These are phyloP conservation scores for Pulicaria dysenterica DNA, from an alignment of 129 eudicot genomes.

Conservation along the genomic window DNA sequence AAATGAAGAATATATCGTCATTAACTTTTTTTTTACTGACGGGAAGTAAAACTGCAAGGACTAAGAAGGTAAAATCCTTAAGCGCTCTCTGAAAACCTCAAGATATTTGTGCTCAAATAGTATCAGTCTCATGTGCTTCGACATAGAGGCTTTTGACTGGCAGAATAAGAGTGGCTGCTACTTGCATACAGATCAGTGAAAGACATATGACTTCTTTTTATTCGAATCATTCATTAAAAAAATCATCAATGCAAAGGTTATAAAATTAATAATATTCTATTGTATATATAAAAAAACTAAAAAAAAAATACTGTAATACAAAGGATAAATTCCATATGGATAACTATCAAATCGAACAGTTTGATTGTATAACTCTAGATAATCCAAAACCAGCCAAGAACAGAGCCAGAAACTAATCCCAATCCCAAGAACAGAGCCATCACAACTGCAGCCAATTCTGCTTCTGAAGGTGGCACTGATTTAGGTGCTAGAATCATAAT, in stretches of 20 bases:
- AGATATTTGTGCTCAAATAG: slow-evolving; percentile 9
- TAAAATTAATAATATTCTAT: not conserved
- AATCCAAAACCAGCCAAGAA: slow-evolving; percentile 84
- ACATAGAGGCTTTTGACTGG: slow-evolving; percentile 1
- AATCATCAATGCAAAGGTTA: not conserved
- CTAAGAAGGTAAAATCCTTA: not conserved
- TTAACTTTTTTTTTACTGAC: not conserved
- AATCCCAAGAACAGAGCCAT: slow-evolving; percentile 77
- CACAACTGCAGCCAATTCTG: slow-evolving; percentile 76
- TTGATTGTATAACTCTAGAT: slow-evolving; percentile 31
- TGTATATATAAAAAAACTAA: slow-evolving; percentile 10
- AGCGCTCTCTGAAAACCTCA: not conserved
- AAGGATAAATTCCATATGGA: slow-evolving; percentile 1
- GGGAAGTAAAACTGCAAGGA: slow-evolving; percentile 1
- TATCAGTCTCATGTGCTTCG: not conserved
- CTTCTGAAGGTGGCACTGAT: slow-evolving; percentile 58
- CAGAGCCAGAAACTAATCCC: slow-evolving; percentile 81
- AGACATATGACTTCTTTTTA: not conserved
- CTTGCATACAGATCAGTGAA: slow-evolving; percentile 3
- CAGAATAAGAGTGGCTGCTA: slow-evolving; percentile 3
- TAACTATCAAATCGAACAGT: not conserved
- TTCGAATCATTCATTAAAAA: not conserved
- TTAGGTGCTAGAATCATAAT: slow-evolving; percentile 82
- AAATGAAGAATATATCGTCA: not conserved
- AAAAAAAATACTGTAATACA: slow-evolving; percentile 10